Conservation (phyloP, 2,329 filamentous ascomycete genomes). For the Helminthosporium solani region DNA sequence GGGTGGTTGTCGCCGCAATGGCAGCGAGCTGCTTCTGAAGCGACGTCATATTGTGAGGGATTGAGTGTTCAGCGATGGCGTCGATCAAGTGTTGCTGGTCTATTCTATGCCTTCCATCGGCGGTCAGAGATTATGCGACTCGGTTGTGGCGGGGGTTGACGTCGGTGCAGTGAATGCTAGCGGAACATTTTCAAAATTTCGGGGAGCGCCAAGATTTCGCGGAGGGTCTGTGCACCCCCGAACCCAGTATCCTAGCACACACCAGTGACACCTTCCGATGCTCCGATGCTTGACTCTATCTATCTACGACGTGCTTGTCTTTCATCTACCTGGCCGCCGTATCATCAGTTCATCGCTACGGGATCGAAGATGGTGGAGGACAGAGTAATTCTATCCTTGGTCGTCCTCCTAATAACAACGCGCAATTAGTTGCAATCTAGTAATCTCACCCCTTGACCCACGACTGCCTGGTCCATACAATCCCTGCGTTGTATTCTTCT, state of each 20-base stretch:
- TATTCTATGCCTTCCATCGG: not conserved
- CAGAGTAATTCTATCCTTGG: no score
- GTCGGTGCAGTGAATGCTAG: constrained; percentile 14
- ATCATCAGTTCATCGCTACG: not conserved
- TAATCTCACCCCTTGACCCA: not conserved
- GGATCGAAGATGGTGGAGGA: no score
- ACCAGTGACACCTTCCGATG: no score
- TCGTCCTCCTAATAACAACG: not conserved
- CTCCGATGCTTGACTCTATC: no score
- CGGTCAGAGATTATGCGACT: not conserved
- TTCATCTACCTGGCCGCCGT: not conserved
- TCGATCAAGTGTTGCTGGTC: not conserved
- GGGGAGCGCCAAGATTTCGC: constrained; percentile 1
- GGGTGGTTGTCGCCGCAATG: constrained; percentile 85
- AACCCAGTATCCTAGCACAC: no score
- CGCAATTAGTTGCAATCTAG: not conserved
- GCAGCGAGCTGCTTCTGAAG: constrained; percentile 92
- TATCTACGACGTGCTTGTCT: no score
- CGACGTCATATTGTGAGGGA: constrained; percentile 73
- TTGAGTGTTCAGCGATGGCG: not conserved
- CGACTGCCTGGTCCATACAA: not conserved
- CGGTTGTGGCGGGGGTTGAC: not conserved
- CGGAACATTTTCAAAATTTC: not conserved
- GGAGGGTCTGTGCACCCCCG: constrained; percentile 12
- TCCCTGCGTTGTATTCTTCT: not conserved